A percentile compares a stretch with the other conserved stretches of the same genome.
Conservation (phyloP, 148 eudicot species). For the Mesembryanthemum crystallinum region DNA sequence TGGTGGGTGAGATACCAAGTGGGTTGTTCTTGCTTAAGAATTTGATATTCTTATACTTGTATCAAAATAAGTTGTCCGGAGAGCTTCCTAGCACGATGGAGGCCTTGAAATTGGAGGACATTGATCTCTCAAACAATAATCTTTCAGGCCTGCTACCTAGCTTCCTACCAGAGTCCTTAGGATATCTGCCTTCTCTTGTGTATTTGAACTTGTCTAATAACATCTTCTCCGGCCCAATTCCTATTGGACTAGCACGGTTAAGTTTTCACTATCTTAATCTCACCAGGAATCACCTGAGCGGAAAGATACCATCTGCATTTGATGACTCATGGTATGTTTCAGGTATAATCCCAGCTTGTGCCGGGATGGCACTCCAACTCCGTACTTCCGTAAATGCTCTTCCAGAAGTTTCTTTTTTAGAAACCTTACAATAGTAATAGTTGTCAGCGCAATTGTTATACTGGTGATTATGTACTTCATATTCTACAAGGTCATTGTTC, state of each 20-base stretch:
- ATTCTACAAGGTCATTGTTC: constrained; percentile 16
- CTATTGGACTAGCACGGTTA: constrained; percentile 45
- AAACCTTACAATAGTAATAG: constrained; percentile 35
- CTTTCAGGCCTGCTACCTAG: constrained; percentile 55
- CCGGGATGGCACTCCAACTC: constrained; percentile 25
- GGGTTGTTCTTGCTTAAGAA: constrained; percentile 59
- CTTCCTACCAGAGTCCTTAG: constrained; percentile 29
- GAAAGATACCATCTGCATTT: constrained; percentile 44
- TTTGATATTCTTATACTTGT: constrained; percentile 44
- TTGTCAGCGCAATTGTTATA: constrained; percentile 22
- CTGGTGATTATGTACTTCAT: constrained; percentile 25
- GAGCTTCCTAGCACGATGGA: constrained; percentile 45
- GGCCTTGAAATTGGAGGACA: constrained; percentile 32
- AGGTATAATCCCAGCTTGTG: constrained; percentile 47
- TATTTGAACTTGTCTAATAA: constrained; percentile 51
- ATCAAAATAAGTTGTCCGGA: constrained; percentile 49
- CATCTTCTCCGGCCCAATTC: constrained; percentile 53
- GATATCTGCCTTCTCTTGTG: constrained; percentile 38
- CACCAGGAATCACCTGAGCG: constrained; percentile 51
- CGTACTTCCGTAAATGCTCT: constrained; percentile 43
- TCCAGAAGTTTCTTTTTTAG: constrained; percentile 27
- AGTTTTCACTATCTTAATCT: constrained; percentile 57
- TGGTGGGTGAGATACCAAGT: constrained; percentile 54
- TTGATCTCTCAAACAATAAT: constrained; percentile 47
- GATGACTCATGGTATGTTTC: constrained; percentile 47